Evolutionary conservation across 345 rosid species (phyloP).

Genomic region (Brassica incana): DNA sequence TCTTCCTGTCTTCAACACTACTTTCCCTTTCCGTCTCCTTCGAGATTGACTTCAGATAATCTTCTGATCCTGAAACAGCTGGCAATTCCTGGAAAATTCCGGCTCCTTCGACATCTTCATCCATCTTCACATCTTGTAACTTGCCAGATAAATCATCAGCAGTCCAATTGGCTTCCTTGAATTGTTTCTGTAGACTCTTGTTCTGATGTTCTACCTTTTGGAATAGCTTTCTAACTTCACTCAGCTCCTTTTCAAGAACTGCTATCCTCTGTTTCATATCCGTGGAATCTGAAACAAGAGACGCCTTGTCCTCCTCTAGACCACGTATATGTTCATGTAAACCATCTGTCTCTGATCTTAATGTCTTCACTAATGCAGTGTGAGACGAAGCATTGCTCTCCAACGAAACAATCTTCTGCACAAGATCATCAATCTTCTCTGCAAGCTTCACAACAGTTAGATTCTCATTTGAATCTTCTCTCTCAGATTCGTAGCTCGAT

Average conservation of each 20-base stretch:
- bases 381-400: slow-evolving; percentile 67
- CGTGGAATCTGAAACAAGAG: slow-evolving; percentile 45
- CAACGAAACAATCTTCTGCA: slow-evolving; percentile 61
- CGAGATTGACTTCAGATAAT: slow-evolving; percentile 16
- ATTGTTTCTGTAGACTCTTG: slow-evolving; percentile 48
- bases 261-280: slow-evolving; percentile 46
- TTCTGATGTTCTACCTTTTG: slow-evolving; percentile 49
- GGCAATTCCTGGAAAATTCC: slow-evolving; percentile 32
- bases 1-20: slow-evolving; percentile 16
- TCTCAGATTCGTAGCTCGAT: slow-evolving; percentile 36
- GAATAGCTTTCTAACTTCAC: slow-evolving; percentile 50
- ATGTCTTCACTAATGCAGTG: slow-evolving; percentile 53
- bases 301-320: slow-evolving; percentile 65
- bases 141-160: slow-evolving; percentile 54
- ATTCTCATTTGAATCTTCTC: slow-evolving; percentile 36
- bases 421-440: slow-evolving; percentile 75
- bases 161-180: slow-evolving; percentile 51
- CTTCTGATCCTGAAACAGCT: slow-evolving; percentile 25
- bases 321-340: slow-evolving; percentile 51
- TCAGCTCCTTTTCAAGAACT: slow-evolving; percentile 62
- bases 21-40: slow-evolving; percentile 16
- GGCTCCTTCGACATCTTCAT: slow-evolving; percentile 48
- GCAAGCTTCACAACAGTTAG: slow-evolving; percentile 57
- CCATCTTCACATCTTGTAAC: slow-evolving; percentile 53
- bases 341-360: slow-evolving; percentile 60